These are phyloP conservation scores for Orbilia ellipsospora DNA, from an alignment of 2,329 filamentous ascomycete species.

Conservation along the genomic window DNA sequence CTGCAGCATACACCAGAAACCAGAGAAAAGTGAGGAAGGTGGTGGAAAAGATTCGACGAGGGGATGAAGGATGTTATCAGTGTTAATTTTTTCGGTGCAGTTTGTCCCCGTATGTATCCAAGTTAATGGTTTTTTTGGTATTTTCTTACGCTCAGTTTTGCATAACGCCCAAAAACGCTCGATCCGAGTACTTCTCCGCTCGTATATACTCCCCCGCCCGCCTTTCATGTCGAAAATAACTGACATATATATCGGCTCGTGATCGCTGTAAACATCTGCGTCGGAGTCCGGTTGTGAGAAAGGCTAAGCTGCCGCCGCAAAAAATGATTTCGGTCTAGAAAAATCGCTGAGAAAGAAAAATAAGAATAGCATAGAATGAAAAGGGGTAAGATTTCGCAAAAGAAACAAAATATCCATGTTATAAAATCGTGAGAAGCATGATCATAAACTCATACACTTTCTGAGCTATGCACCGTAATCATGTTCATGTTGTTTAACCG, in stretches of 20 bases:
- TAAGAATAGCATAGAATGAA: conserved; percentile 20
- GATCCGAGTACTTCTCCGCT: conserved; percentile 8
- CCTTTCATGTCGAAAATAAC: conserved; percentile 52
- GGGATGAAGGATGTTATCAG: conserved; percentile 1
- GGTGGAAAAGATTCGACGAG: background rate
- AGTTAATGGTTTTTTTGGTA: background rate
- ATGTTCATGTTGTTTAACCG: conserved; percentile 41
- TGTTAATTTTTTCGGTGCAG: conserved; percentile 10
- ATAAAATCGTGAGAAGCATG: conserved; percentile 54
- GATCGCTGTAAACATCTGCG: conserved; percentile 26
- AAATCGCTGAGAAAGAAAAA: conserved; percentile 37
- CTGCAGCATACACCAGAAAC: background rate
- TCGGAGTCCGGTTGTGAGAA: conserved; percentile 16
- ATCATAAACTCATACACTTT: conserved; percentile 54
- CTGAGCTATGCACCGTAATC: conserved; percentile 52
- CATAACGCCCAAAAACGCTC: conserved; percentile 2
- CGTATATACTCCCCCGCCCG: conserved; percentile 22
- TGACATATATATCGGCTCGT: conserved; percentile 41
- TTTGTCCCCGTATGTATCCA: conserved; percentile 39
- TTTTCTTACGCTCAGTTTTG: background rate
- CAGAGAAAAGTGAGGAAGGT: background rate
- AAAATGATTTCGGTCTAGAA: conserved; percentile 36
- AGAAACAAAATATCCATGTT: conserved; percentile 25
- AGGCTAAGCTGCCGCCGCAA: conserved; percentile 12
- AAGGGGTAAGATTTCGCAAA: conserved; percentile 12